phyloP scores from a whole-genome alignment of 176 grass and related monocot genomes.

The Paspalum notatum region DNA sequence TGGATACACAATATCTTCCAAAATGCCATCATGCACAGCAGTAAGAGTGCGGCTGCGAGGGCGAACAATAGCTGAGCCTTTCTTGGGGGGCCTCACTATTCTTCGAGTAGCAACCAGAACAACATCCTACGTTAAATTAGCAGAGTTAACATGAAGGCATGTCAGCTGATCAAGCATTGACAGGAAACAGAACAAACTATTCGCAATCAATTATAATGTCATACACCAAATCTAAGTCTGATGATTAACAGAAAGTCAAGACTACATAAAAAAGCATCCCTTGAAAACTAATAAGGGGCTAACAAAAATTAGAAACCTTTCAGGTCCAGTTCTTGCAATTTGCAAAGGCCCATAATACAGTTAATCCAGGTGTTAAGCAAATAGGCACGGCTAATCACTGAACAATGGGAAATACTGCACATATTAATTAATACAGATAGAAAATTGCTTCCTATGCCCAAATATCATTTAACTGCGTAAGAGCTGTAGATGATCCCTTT shows the following conservation, averaged over 20 bases:
- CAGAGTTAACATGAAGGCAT: background rate
- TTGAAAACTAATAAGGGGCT: background rate
- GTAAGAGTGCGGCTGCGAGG: constrained; percentile 73
- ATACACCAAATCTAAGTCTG: background rate
- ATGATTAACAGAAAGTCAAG: background rate
- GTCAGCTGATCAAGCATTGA: constrained; percentile 1
- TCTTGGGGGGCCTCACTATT: constrained; percentile 74
- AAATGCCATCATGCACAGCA: constrained; percentile 65
- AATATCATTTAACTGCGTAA: background rate
- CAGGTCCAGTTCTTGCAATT: background rate
- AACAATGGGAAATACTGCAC: too few relatives aligned
- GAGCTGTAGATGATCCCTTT: background rate
- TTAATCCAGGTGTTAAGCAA: background rate
- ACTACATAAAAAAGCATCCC: background rate
- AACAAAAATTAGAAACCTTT: background rate
- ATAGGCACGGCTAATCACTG: background rate
- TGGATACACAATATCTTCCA: constrained; percentile 75
- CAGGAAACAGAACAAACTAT: background rate
- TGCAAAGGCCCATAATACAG: background rate
- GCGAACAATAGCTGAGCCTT: constrained; percentile 69
- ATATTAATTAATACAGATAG: too few relatives aligned
- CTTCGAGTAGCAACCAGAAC: constrained; percentile 71
- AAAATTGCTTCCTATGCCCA: background rate
- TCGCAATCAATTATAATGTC: constrained; percentile 6
- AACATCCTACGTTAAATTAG: constrained; percentile 56